Percentiles rank a stretch among this genome's conserved stretches.
phyloP scores from a whole-genome alignment of 345 rosid species.

The Turritis glabra region DNA sequence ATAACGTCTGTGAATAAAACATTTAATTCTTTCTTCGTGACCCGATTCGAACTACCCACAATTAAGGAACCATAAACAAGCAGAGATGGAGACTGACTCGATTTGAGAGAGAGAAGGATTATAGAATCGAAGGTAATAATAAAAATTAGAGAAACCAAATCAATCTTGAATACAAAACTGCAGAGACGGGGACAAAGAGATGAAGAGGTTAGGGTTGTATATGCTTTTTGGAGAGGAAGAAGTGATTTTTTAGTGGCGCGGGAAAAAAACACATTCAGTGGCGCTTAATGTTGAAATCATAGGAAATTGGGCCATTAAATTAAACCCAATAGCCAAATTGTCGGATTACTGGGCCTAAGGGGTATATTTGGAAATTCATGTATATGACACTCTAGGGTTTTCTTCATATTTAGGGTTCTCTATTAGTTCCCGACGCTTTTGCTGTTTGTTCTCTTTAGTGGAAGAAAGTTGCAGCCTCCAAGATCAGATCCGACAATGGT shows the following conservation, averaged over 20 bases:
- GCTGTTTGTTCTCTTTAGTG: not conserved
- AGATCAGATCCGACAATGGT: conserved; percentile 35
- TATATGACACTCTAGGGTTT: conserved; percentile 24
- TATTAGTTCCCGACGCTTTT: not conserved
- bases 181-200: not conserved
- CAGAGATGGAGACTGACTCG: not conserved
- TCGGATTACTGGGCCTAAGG: conserved; percentile 24
- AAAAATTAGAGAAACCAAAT: not conserved
- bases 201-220: conserved; percentile 16
- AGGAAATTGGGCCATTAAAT: conserved; percentile 4
- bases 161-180: not conserved
- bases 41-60: not conserved
- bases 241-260: conserved; percentile 7
- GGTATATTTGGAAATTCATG: not conserved
- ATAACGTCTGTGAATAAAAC: conserved; percentile 78
- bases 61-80: not conserved
- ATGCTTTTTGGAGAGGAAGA: not conserved
- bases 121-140: not conserved
- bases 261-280: conserved; percentile 21
- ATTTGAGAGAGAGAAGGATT: not conserved
- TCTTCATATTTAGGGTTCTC: not conserved
- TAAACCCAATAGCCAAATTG: not conserved
- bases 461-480: conserved; percentile 26
- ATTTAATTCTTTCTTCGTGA: conserved; percentile 30
- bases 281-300: conserved; percentile 20